Percentiles rank a stretch among this genome's conserved stretches.
Conservation (phyloP, 768 basidiomycete genomes). For the Phylloporus scabripes region DNA sequence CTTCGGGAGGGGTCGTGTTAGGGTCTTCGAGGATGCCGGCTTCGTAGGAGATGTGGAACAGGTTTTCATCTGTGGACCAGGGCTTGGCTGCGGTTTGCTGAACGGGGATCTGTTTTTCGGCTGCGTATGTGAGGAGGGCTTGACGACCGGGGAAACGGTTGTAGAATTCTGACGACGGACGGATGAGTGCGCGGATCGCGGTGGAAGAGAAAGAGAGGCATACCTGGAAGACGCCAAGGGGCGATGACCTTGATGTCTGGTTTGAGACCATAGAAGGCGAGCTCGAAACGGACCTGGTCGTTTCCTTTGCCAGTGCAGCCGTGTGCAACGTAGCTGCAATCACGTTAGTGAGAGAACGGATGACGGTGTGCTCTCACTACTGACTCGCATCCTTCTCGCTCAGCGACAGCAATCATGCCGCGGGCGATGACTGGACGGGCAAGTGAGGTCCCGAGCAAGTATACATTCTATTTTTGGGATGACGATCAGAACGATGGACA, state of each 20-base stretch:
- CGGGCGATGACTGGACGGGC: conserved; percentile 98
- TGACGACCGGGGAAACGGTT: conserved; percentile 94
- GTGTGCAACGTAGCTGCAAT: conserved; percentile 82
- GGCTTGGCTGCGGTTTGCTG: conserved; percentile 94
- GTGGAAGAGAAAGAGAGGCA: neutral
- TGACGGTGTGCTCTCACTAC: conserved; percentile 22
- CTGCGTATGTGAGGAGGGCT: conserved; percentile 87
- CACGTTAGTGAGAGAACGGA: neutral
- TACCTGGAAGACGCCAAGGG: conserved; percentile 95
- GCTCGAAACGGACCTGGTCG: conserved; percentile 98
- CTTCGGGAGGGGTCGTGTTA: conserved; percentile 83
- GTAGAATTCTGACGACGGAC: conserved; percentile 75
- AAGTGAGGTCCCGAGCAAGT: conserved; percentile 95
- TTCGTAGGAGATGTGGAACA: conserved; percentile 99
- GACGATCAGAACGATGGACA: neutral
- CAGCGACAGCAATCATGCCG: conserved; percentile 94
- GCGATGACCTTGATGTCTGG: conserved; percentile 99
- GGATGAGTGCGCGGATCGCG: neutral
- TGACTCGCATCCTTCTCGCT: conserved; percentile 91
- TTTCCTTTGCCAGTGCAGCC: conserved; percentile 99
- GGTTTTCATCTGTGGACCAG: conserved; percentile 99
- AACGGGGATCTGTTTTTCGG: conserved; percentile 85
- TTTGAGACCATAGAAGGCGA: conserved; percentile 97
- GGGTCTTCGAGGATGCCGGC: conserved; percentile 98
- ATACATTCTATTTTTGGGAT: conserved; percentile 64